A percentile compares a stretch with the other conserved stretches of the same genome.
phyloP scores from a whole-genome alignment of 2,329 filamentous ascomycete species.

The Pseudomassariella vexata region DNA sequence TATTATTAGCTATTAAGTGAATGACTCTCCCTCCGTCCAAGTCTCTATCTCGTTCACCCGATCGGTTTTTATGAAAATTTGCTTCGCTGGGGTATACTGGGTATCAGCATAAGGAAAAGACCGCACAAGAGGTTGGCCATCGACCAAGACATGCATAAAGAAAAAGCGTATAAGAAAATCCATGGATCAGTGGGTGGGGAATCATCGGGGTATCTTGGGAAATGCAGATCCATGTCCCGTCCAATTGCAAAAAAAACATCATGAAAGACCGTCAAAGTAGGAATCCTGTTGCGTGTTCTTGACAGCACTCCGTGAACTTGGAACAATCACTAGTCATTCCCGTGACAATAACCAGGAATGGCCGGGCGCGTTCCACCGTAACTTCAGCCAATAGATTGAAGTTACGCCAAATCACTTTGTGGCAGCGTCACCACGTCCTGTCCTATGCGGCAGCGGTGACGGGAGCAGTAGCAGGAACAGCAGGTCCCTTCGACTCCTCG shows the following conservation, averaged over 20 bases:
- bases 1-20: conserved; percentile 10
- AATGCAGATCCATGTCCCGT: conserved; percentile 31
- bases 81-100: conserved; percentile 27
- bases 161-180: conserved; percentile 14
- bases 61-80: conserved; percentile 13
- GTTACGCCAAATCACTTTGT: too few species aligned
- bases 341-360: too few species aligned
- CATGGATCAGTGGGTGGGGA: conserved; percentile 19
- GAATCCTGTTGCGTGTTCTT: too few species aligned
- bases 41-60: conserved; percentile 6
- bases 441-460: conserved; percentile 28
- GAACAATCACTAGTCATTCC: too few species aligned
- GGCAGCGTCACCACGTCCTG: too few species aligned
- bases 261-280: too few species aligned
- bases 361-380: too few species aligned
- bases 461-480: conserved; percentile 19
- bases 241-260: conserved; percentile 26
- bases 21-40: conserved; percentile 7
- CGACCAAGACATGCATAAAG: conserved; percentile 25
- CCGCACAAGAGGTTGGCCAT: too few species aligned
- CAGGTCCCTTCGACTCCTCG: conserved; percentile 18
- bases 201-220: conserved; percentile 28
- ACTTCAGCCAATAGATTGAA: too few species aligned
- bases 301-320: too few species aligned
- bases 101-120: conserved; percentile 30